These are phyloP conservation scores for Maudiozyma turicensis DNA, from an alignment of 805 yeast genomes.

Conservation along the genomic window DNA sequence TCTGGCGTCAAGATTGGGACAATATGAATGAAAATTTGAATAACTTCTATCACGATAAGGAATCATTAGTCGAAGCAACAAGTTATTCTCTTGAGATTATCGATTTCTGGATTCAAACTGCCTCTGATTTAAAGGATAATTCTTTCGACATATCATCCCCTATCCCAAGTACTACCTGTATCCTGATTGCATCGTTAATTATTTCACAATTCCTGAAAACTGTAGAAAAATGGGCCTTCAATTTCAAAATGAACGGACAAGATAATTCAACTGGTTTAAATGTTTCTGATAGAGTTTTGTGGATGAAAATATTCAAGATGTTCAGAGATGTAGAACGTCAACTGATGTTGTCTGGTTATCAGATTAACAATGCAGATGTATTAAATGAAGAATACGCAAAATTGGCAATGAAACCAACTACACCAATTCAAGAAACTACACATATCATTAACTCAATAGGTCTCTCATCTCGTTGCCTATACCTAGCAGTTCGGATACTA, in stretches of 20 bases:
- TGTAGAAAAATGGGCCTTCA: constrained; percentile 36
- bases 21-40: constrained; percentile 49
- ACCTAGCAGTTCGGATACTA: constrained; percentile 61
- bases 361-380: constrained; percentile 45
- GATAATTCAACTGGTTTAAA: constrained; percentile 22
- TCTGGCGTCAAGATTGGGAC: constrained; percentile 59
- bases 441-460: constrained; percentile 40
- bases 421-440: constrained; percentile 35
- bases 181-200: constrained; percentile 45
- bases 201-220: constrained; percentile 53
- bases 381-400: constrained; percentile 45
- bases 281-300: constrained; percentile 47
- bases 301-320: constrained; percentile 54
- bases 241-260: constrained; percentile 10
- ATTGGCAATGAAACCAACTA: constrained; percentile 43
- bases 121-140: constrained; percentile 14
- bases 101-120: constrained; percentile 62
- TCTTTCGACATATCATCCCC: constrained; percentile 43
- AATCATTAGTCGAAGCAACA: constrained; percentile 54
- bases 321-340: constrained; percentile 53
- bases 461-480: constrained; percentile 45
- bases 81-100: constrained; percentile 49
- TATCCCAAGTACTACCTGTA: constrained; percentile 62
- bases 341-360: constrained; percentile 41
- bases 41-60: constrained; percentile 42